Base-by-base conservation (phyloP, 805 yeast genomes). In the Tetrapisispora nanseiensis region DNA sequence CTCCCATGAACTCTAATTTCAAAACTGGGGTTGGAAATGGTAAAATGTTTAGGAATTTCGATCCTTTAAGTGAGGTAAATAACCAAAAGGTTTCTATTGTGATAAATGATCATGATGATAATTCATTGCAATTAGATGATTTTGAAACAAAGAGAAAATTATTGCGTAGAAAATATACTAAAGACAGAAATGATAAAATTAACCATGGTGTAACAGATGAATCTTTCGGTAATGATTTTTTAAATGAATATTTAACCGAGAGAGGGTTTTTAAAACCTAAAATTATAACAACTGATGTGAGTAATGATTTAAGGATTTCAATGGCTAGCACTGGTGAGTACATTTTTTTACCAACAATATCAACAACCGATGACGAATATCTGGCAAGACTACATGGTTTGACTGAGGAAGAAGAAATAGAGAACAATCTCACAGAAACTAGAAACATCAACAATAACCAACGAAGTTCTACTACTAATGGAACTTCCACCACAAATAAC, bases 311-410 rank as follows among this genome's bases (percentile, higher is more conserved):
- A 13, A 44, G 46, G 9, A 51, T 66, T 1, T 53, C 60, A 1
- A 37, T 64, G 3, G 57, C 68, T 11, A 55, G 69, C 0, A 54
- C 58, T 4, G 67, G 68, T 10, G 67, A 65, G 18, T 52, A 54
- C 33, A 52, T 66, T 6, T 66, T 65, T 40, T 42, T 66, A 22
- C 66, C 66, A 3, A 62, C 67, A 4, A 33, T 60, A 11, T 55
- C 64, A 3, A 48, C 59, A 3, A 51, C 46, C 26, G 63, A 60
- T 28, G 67, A 63, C 29, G 66, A 62, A 42, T 62, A 62, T 42
- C 39, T 61, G 26, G 47, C 51, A 6, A 48, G 59, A 20, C 40
- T 59, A 26, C 55, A 56, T 42, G 63, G 56, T 3, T 37, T 29
- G 20, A 36, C 30, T 5, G 32, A 36, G 12, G 39, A 36, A 36